Evolutionary conservation across 208 protist species (phyloP), one percentile per base, ranked within the genome.

Genomic region (Acanthamoeba royreba): DNA sequence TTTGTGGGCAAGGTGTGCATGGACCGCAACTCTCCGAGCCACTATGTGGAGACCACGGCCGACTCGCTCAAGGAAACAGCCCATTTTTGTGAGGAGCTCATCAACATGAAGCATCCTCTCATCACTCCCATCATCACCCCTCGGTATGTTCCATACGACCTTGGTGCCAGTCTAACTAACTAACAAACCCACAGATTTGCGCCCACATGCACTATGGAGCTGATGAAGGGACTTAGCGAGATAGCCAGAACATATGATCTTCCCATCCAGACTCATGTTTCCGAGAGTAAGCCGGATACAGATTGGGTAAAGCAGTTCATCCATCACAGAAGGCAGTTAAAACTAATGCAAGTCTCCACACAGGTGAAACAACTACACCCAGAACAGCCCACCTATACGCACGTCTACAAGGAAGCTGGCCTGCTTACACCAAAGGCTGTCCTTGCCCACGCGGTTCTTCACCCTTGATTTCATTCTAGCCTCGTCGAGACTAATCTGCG

Each of bases 231-330:
- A 8, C 81, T 98, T 1, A 92, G 89, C 42, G 63, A 52, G n/a
- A 42, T 98, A 0, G 93, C 95, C 0, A 25, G 85, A 3, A 53
- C 96, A 33, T 63, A 96, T 45, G 66, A 95, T 53, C 81, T 94
- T 31, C 58, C 92, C 47, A 94, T 98, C 46, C 97, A 98, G 94
- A 95, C 97, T 9, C 97, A 98, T 87, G 72, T 97, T 33, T 94
- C 94, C 13, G 97, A 98, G 58, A 96, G 91, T 63, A 15, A 58
- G 8, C 88, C 94, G 66, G 97, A 98, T 46, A 46, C 96, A 17
- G 86, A 46, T 45, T 96, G 88, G 72, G 79, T 88, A 42, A n/a
- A n/a, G n/a, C n/a, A n/a, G n/a, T n/a, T n/a, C n/a, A n/a, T n/a
- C n/a, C n/a, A n/a, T n/a, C n/a, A n/a, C n/a, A n/a, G n/a, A n/a